These are phyloP conservation scores for Spergularia bocconei DNA, from an alignment of 148 eudicot species.

Conservation along the genomic window DNA sequence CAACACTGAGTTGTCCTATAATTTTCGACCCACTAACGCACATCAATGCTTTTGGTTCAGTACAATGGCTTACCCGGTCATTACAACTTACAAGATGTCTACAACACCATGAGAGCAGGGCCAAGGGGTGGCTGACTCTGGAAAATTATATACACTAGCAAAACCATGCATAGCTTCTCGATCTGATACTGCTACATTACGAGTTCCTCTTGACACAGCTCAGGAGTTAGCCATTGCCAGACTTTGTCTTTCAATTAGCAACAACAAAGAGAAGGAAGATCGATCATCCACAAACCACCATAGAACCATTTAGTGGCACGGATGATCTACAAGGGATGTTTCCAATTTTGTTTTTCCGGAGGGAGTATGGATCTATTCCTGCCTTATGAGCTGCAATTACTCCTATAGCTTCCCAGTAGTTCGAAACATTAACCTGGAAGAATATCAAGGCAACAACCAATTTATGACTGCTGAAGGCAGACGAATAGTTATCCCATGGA, in stretches of 20 bases:
- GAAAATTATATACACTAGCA: too few species aligned
- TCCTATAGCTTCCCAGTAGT: slow-evolving; percentile 97
- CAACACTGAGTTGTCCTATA: too few species aligned
- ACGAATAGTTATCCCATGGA: too few species aligned
- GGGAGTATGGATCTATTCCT: slow-evolving; percentile 80
- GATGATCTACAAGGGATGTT: slow-evolving; percentile 39
- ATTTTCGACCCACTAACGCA: too few species aligned
- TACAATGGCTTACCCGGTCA: too few species aligned
- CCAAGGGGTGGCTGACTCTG: too few species aligned
- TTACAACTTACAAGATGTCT: too few species aligned
- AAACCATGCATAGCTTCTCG: too few species aligned
- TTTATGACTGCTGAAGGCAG: too few species aligned
- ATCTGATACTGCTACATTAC: neutral
- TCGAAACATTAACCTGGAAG: slow-evolving; percentile 60
- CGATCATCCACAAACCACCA: slow-evolving; percentile 15
- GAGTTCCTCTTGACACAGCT: neutral
- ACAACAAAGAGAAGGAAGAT: neutral
- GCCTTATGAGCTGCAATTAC: slow-evolving; percentile 92
- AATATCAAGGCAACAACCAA: too few species aligned
- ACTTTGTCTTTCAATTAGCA: neutral
- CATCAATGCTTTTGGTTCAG: too few species aligned
- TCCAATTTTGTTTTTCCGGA: slow-evolving; percentile 53
- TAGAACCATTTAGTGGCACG: slow-evolving; percentile 42
- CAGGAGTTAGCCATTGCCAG: neutral
- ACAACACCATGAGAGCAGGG: too few species aligned